Conservation (phyloP, 2,329 filamentous ascomycete species). For the Fusarium tjaetaba region DNA sequence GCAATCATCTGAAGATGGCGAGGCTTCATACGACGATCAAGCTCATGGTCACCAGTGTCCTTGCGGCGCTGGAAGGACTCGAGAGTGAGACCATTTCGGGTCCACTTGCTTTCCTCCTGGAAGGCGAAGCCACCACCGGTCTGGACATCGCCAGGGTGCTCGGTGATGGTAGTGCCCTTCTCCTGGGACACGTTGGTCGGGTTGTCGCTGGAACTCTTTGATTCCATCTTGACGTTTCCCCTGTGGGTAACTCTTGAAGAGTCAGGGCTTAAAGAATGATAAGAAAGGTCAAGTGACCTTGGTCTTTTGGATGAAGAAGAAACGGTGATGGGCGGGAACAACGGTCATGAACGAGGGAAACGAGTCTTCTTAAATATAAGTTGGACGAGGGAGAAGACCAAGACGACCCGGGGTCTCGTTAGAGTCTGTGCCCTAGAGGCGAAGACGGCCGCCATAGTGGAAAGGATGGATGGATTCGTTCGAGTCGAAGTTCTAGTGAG, state of each 20-base stretch:
- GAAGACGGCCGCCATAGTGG: constrained; percentile 12
- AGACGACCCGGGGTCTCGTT: constrained; percentile 4
- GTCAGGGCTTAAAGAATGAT: constrained; percentile 20
- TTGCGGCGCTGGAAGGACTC: constrained; percentile 40
- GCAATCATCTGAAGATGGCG: constrained; percentile 72
- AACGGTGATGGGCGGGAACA: constrained; percentile 11
- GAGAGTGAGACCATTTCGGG: constrained; percentile 42
- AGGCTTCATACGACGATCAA: constrained; percentile 61
- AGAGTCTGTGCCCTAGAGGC: neutral
- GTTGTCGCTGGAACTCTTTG: constrained; percentile 32
- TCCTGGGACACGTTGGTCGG: constrained; percentile 37
- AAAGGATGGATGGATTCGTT: constrained; percentile 5
- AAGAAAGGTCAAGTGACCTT: constrained; percentile 30
- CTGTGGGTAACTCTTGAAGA: constrained; percentile 1
- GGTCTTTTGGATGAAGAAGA: constrained; percentile 17
- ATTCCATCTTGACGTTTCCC: constrained; percentile 34
- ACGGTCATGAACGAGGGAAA: constrained; percentile 7
- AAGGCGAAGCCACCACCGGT: constrained; percentile 33
- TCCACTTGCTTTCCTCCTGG: constrained; percentile 34
- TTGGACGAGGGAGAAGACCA: constrained; percentile 3
- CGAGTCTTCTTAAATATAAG: constrained; percentile 34
- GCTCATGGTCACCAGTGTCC: constrained; percentile 41
- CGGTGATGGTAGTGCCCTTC: constrained; percentile 34
- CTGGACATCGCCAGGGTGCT: constrained; percentile 25
- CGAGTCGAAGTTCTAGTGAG: constrained; percentile 4